Evolutionary conservation across 805 yeast species (phyloP), one percentile per base, ranked within the genome.

Genomic region (Saturnispora diversa): DNA sequence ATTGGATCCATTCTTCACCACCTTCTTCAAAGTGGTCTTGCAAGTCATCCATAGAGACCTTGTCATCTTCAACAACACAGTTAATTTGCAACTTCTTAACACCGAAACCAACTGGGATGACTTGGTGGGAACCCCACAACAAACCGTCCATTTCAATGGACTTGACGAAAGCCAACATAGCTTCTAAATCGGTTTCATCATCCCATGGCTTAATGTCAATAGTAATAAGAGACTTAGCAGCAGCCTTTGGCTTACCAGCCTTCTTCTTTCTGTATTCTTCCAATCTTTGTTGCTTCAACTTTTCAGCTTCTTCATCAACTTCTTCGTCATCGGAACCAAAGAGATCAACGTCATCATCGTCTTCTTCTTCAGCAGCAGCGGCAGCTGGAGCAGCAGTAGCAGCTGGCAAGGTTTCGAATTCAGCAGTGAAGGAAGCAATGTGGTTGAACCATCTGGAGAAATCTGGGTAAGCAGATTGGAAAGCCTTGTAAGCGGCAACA

Each of bases 171-270:
- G 82, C 88, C 56, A 85, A 68, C 72, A 92, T 64, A 68, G 80
- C 81, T 50, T 92, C 94, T 65, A 92, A 75, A 65, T 90, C 81
- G 57, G 99, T 92, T 77, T 92, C 97, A 63, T 92, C 98, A 70
- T 92, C 98, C 99, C 99, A 92, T 73, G 97, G 97, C 81, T 92
- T 92, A 59, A 92, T 94, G 59, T 92, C 98, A 59, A 92, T 64
- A 62, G 99, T 90, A 62, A 92, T 95, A 55, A 87, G 72, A 48
- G 97, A 85, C 77, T 92, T 92, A 64, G 98, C 97, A 69, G 95
- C 96, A 61, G 97, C 87, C 79, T 87, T 87, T 60, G 97, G 86
- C 65, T 94, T 94, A 56, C 90, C 80, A 55, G 95, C 95, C 82
- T 92, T 92, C 80, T 83, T 87, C 62, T 94, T 95, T 63, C 85